phyloP scores from a whole-genome alignment of 2,329 filamentous ascomycete species.

The Plenodomus lindquistii region DNA sequence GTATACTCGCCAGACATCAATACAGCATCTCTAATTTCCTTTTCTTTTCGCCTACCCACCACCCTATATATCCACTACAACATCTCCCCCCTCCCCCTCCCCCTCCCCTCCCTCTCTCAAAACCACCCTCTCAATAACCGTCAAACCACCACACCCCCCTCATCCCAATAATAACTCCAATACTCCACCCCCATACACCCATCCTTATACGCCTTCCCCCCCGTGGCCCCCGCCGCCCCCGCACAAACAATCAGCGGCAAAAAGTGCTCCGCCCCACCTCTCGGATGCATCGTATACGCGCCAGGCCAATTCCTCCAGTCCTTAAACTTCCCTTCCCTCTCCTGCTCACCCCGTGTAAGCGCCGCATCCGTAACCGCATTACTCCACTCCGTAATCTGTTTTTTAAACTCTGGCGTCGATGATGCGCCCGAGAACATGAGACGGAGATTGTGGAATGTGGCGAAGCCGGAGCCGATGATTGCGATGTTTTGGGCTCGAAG shows the following conservation, averaged over 20 bases:
- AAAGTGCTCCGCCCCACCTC: constrained; percentile 60
- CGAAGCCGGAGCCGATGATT: constrained; percentile 64
- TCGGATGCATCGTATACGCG: constrained; percentile 60
- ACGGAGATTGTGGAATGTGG: constrained; percentile 60
- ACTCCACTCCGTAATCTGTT: constrained; percentile 52
- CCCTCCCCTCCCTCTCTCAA: too few species aligned
- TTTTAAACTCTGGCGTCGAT: constrained; percentile 34
- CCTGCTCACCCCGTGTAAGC: constrained; percentile 34
- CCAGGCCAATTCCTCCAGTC: constrained; percentile 55
- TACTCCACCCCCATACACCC: constrained; percentile 55
- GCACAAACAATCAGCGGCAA: constrained; percentile 63
- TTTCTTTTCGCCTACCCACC: too few species aligned
- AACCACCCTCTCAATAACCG: too few species aligned
- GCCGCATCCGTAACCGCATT: constrained; percentile 50
- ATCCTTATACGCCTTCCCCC: constrained; percentile 54
- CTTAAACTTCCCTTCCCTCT: constrained; percentile 48
- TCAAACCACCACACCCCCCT: constrained; percentile 11
- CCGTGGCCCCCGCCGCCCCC: constrained; percentile 52
- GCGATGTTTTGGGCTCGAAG: constrained; percentile 61
- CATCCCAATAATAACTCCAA: constrained; percentile 60
- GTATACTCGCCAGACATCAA: too few species aligned
- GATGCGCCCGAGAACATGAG: constrained; percentile 48
- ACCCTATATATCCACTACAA: too few species aligned
- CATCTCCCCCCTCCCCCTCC: too few species aligned
- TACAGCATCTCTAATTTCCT: too few species aligned